These are phyloP conservation scores for Vachellia pachyceras DNA, from an alignment of 306 rosid species.

Conservation along the genomic window DNA sequence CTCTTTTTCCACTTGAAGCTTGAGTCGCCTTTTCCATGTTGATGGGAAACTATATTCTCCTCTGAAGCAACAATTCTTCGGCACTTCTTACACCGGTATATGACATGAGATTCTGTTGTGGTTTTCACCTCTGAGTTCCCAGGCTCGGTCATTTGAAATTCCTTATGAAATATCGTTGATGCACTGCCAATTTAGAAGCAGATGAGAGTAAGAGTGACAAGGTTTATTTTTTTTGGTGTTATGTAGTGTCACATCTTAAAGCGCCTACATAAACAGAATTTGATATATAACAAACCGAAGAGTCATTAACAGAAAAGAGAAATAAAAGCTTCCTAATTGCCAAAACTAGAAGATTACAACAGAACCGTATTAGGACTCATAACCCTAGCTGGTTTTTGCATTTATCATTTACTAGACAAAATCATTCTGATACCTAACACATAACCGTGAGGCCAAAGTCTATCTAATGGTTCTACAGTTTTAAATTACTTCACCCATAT, in stretches of 20 bases:
- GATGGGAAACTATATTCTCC: conserved; percentile 67
- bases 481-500: too few relatives aligned
- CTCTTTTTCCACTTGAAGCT: conserved; percentile 80
- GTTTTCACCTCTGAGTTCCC: conserved; percentile 49
- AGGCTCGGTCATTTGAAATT: conserved; percentile 52
- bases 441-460: too few relatives aligned
- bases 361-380: too few relatives aligned
- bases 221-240: not conserved
- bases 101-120: conserved; percentile 45
- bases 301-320: not conserved
- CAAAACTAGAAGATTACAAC: too few relatives aligned
- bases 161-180: conserved; percentile 31
- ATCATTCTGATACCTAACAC: too few relatives aligned
- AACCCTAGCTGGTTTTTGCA: too few relatives aligned
- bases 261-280: not conserved
- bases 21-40: conserved; percentile 72
- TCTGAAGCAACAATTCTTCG: conserved; percentile 77
- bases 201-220: not conserved
- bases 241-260: not conserved
- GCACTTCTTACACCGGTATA: conserved; percentile 84
- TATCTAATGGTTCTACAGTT: too few relatives aligned
- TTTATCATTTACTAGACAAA: too few relatives aligned
- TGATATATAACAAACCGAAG: not conserved
- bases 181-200: conserved; percentile 32
- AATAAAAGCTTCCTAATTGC: not conserved